Evolutionary conservation across 2,329 filamentous ascomycete genomes (phyloP), one percentile per base, ranked within the genome.

Genomic region (Fragosphaeria purpurea): DNA sequence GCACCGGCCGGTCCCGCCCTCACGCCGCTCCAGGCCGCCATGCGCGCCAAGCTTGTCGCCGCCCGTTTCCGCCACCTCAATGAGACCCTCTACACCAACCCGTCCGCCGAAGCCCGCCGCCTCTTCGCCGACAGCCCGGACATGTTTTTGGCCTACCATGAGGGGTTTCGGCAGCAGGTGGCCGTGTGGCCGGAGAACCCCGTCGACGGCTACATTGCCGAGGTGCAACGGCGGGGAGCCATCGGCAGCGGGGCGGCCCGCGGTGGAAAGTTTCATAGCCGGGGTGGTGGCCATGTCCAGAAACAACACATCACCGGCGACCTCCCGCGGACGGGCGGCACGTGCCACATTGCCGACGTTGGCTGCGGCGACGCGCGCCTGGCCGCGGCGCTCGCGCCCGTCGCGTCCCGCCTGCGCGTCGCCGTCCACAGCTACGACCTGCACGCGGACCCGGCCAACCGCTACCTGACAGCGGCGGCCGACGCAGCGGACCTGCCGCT

Each of bases 31-130:
- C 93, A 98, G 73, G 82, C 85, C 50, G 83, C 88, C 4, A 98
- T 98, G 93, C 84, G 88, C 55, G 85, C 89, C 63, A 98, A 98
- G 73, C 82, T 98, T 56, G 77, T 95, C 55, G 94, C 90, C 8
- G 90, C 93, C 1, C 89, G 93, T 52, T 98, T 98, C 78, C 88
- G 93, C 56, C 89, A 97, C 68, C 82, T 98, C 55, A 98, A 98
- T 67, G 86, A 98, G 71, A 91, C 88, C 0, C 82, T 98, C 11
- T 98, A 98, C 71, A 97, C 91, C 5, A 87, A 84, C 7, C 87
- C 90, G 1, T 98, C 93, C 0, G 73, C 75, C 38, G 82, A 93
- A 57, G 86, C 93, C n/a, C 81, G 93, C 59, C 71, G 77, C 47
- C 80, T 97, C 31, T 97, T 98, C 72, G 74, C 80, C 47, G 75